These are phyloP conservation scores for Xylariaceae sp. DNA, from an alignment of 2,329 filamentous ascomycete genomes.

Conservation along the genomic window DNA sequence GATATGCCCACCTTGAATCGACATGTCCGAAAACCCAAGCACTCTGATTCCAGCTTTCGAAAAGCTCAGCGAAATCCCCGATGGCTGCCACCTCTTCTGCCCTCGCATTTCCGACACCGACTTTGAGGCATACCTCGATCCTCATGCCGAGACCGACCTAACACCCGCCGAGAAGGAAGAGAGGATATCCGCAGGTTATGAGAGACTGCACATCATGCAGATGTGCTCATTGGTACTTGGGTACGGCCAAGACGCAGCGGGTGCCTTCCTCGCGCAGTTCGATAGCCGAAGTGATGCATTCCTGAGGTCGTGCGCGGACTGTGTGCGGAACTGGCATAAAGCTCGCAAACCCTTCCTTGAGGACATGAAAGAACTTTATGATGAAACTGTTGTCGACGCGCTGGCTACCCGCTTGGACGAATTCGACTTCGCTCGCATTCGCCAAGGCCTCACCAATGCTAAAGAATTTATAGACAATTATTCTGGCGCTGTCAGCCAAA, in stretches of 20 bases:
- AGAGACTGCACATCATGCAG: conserved; percentile 59
- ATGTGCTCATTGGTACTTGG: conserved; percentile 67
- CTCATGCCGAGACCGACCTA: conserved; percentile 42
- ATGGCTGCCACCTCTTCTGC: conserved; percentile 58
- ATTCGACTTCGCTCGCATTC: conserved; percentile 60
- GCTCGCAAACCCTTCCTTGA: conserved; percentile 60
- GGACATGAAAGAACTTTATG: conserved; percentile 41
- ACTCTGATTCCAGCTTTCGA: conserved; percentile 26
- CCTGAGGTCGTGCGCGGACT: conserved; percentile 63
- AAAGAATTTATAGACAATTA: conserved; percentile 47
- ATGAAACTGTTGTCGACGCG: conserved; percentile 47
- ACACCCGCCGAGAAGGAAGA: conserved; percentile 47
- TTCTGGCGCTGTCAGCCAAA: conserved; percentile 36
- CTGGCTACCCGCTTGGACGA: conserved; percentile 56
- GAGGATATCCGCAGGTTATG: conserved; percentile 51
- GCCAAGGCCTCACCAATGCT: conserved; percentile 54
- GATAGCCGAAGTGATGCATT: conserved; percentile 52
- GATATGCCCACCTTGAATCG: conserved; percentile 23
- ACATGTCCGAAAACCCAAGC: conserved; percentile 26
- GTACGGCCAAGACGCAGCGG: conserved; percentile 57
- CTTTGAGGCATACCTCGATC: conserved; percentile 58
- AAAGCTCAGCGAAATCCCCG: conserved; percentile 20
- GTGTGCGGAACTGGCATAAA: conserved; percentile 71
- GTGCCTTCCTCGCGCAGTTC: conserved; percentile 58
- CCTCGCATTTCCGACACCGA: conserved; percentile 62